phyloP scores from a whole-genome alignment of 2,329 filamentous ascomycete genomes.

The Phialocephala subalpina region DNA sequence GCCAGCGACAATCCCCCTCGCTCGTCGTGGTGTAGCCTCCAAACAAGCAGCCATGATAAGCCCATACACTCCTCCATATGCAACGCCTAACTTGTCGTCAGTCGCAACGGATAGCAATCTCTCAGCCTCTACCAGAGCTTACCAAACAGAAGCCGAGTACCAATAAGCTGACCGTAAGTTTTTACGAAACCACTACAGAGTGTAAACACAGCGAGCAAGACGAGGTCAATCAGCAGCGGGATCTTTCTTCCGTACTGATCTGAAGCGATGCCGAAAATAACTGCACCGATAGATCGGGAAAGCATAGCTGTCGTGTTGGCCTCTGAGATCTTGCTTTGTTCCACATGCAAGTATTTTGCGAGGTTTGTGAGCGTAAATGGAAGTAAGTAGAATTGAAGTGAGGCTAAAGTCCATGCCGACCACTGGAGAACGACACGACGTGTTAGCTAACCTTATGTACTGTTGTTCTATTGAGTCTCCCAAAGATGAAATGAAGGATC shows the following conservation, averaged over 20 bases:
- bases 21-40: background rate
- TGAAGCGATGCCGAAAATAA: slow-evolving; percentile 3
- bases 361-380: background rate
- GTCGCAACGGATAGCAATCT: too few relatives aligned
- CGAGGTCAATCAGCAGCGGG: background rate
- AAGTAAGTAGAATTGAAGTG: background rate
- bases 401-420: slow-evolving; percentile 1
- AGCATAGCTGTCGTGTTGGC: slow-evolving; percentile 4
- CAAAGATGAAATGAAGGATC: background rate
- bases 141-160: slow-evolving; percentile 1
- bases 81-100: background rate
- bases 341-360: background rate
- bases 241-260: slow-evolving; percentile 11
- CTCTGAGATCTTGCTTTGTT: slow-evolving; percentile 7
- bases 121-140: background rate
- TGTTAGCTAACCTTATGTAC: background rate
- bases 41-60: background rate
- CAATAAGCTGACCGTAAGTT: background rate
- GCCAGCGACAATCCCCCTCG: background rate
- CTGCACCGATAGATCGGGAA: background rate
- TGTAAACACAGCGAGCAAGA: background rate
- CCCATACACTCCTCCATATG: slow-evolving; percentile 1
- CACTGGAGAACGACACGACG: background rate
- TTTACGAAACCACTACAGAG: background rate
- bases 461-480: background rate